Percentiles rank a stretch among this genome's conserved stretches.
Conservation (phyloP, 371 early-diverging fungal species). For the Dichotomocladium elegans region DNA sequence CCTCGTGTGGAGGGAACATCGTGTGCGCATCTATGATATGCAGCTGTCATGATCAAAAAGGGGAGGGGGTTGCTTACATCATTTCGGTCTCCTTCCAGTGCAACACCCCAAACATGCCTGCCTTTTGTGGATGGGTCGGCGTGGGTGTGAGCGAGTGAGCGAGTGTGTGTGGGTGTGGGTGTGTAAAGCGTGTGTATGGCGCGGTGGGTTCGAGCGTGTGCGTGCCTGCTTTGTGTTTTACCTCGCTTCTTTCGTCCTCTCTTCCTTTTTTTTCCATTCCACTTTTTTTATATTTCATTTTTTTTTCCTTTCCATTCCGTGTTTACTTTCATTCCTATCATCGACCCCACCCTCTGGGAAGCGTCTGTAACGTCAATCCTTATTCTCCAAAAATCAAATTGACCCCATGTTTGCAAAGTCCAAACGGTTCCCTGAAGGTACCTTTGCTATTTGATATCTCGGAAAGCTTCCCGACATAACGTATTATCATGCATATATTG, state of each 20-base stretch:
- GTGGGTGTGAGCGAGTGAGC: too few relatives aligned
- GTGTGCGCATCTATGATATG: too few relatives aligned
- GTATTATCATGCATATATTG: not conserved
- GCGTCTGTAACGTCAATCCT: not conserved
- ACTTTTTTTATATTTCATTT: not conserved
- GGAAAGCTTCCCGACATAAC: not conserved
- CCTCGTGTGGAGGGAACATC: too few relatives aligned
- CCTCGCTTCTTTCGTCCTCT: conserved; percentile 1
- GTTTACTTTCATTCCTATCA: not conserved
- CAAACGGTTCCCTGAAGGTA: conserved; percentile 41
- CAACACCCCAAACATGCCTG: too few relatives aligned
- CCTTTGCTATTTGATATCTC: too few relatives aligned
- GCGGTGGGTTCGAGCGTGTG: too few relatives aligned
- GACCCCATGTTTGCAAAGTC: conserved; percentile 37
- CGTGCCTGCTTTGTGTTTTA: too few relatives aligned
- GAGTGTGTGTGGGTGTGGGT: too few relatives aligned
- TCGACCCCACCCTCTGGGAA: not conserved
- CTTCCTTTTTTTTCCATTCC: not conserved
- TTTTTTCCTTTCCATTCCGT: not conserved
- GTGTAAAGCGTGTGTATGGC: too few relatives aligned
- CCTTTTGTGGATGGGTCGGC: not conserved
- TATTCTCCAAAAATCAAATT: not conserved
- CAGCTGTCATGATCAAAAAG: too few relatives aligned
- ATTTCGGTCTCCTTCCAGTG: too few relatives aligned
- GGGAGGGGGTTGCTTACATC: too few relatives aligned